Conservation (phyloP, 2,329 filamentous ascomycete genomes). For the Aspergillus sp. region DNA sequence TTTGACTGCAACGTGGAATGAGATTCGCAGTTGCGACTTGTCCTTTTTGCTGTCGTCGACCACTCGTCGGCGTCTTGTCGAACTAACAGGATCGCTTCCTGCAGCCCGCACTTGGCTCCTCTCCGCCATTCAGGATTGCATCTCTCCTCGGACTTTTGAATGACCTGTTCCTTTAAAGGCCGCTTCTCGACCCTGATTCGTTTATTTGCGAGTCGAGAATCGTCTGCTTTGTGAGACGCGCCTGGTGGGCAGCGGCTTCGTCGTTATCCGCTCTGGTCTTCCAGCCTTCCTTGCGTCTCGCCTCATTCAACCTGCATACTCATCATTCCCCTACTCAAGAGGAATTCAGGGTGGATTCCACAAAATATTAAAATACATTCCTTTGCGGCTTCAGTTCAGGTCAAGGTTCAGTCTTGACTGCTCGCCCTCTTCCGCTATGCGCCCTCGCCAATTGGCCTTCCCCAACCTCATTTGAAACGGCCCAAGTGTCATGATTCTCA, state of each 20-base stretch:
- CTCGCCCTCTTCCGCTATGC: constrained; percentile 12
- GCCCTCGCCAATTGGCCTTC: constrained; percentile 12
- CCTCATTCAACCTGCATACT: not conserved
- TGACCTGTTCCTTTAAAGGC: constrained; percentile 2
- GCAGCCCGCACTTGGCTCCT: constrained; percentile 16
- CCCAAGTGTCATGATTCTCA: constrained; percentile 20
- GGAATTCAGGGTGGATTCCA: not conserved
- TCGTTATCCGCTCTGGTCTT: constrained; percentile 6
- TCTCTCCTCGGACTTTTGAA: constrained; percentile 10
- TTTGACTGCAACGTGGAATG: constrained; percentile 21
- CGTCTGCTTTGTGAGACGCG: constrained; percentile 17
- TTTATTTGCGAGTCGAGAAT: constrained; percentile 9
- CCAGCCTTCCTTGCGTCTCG: constrained; percentile 8
- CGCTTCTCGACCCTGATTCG: constrained; percentile 6
- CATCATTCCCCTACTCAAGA: not conserved
- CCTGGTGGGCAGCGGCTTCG: constrained; percentile 9
- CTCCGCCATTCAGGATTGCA: constrained; percentile 11
- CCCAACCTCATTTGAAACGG: constrained; percentile 21
- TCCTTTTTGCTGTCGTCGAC: constrained; percentile 7
- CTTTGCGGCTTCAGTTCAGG: not conserved
- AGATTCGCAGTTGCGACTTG: not conserved
- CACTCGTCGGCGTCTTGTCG: not conserved
- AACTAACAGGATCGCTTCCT: constrained; percentile 7
- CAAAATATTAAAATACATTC: not conserved
- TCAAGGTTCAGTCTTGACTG: constrained; percentile 6